phyloP scores from a whole-genome alignment of 257 asterid species.

The Galeopsis tetrahit region DNA sequence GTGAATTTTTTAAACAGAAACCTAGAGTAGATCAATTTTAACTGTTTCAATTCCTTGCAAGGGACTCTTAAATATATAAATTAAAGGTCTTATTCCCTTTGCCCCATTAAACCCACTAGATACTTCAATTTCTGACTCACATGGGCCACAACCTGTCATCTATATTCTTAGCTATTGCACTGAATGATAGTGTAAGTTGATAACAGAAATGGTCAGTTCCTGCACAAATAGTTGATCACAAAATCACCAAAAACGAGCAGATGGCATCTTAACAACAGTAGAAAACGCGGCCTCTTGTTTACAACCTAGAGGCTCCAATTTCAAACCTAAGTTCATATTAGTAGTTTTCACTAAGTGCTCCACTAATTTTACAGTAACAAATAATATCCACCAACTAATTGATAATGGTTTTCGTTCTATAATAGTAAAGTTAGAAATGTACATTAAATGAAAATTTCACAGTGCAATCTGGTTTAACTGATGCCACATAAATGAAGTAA shows the following conservation, averaged over 20 bases:
- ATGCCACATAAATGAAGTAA: not conserved
- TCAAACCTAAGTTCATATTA: not conserved
- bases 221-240: conserved; percentile 17
- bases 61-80: conserved; percentile 1
- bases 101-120: not conserved
- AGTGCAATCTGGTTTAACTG: not conserved
- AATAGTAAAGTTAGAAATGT: not conserved
- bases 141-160: conserved; percentile 2
- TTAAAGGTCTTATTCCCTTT: not conserved
- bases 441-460: not conserved
- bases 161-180: not conserved
- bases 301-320: not conserved
- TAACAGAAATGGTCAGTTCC: conserved; percentile 1
- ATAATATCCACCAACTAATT: not conserved
- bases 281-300: not conserved
- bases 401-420: not conserved
- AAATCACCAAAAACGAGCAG: not conserved
- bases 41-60: conserved; percentile 13
- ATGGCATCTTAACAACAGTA: not conserved
- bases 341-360: not conserved
- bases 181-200: not conserved
- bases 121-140: conserved; percentile 7
- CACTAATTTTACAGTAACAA: not conserved
- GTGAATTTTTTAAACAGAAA: not conserved
- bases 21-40: not conserved